Conservation (phyloP, 140 eudicot genomes). For the Erigeron philadelphicus region DNA sequence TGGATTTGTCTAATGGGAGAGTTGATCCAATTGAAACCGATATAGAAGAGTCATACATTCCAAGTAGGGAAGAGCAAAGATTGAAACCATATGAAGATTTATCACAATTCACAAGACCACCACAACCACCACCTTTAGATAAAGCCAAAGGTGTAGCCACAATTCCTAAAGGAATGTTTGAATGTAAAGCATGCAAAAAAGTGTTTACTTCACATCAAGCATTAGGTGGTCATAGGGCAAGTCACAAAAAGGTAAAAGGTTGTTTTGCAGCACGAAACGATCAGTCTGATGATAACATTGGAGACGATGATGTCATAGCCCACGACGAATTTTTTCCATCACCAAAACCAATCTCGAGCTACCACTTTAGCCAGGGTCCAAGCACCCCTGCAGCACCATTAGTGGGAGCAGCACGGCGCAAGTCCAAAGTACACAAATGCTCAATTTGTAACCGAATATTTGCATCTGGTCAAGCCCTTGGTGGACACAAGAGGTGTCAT, state of each 20-base stretch:
- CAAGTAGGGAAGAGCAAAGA: constrained; percentile 59
- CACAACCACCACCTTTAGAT: constrained; percentile 21
- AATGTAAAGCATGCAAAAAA: constrained; percentile 89
- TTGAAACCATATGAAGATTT: constrained; percentile 33
- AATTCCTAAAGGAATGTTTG: constrained; percentile 60
- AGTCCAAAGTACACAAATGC: constrained; percentile 77
- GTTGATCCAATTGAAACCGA: constrained; percentile 48
- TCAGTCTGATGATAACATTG: constrained; percentile 31
- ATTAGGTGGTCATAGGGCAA: constrained; percentile 90
- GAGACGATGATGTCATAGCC: constrained; percentile 43
- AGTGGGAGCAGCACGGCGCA: constrained; percentile 44
- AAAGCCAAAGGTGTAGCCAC: constrained; percentile 51
- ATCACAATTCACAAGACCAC: constrained; percentile 30
- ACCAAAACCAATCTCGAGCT: constrained; percentile 40
- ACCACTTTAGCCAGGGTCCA: constrained; percentile 46
- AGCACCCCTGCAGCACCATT: constrained; percentile 25
- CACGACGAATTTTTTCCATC: constrained; percentile 46
- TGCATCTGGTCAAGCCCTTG: constrained; percentile 81
- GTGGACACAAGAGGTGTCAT: constrained; percentile 93
- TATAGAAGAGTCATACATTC: constrained; percentile 62
- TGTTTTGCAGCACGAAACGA: constrained; percentile 85
- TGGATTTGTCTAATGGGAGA: constrained; percentile 65
- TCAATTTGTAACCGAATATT: constrained; percentile 68
- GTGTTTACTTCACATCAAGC: constrained; percentile 94
- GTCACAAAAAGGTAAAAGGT: constrained; percentile 95